Evolutionary conservation across 352 stramenopile genomes (phyloP), one percentile per base, ranked within the genome.

Genomic region (Phytophthora megakarya): DNA sequence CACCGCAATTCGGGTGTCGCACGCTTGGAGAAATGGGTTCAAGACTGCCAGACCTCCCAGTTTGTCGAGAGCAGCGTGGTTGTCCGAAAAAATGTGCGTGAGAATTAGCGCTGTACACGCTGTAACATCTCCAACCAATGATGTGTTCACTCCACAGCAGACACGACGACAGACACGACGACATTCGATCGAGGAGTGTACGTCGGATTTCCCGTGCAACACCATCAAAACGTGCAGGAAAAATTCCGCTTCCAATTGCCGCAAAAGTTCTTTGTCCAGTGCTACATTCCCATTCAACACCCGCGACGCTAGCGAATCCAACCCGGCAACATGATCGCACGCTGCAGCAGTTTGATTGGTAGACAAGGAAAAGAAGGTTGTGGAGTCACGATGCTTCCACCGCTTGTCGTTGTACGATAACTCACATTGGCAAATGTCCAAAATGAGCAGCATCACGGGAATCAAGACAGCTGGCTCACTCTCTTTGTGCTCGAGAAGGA

Each of bases 1-100:
- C 80, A 89, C 50, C 42, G 72, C 75, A 16, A 86, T 54, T 8
- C 77, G 77, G 4, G 73, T 79, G 43, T 89, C 75, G 35, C 70
- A 81, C 12, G 69, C 28, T 30, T 75, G 47, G 5, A 86, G 52
- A 28, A 81, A 68, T 10, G 67, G 63, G 0, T 61, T 35, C 37
- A 85, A 47, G 0, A 38, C 19, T 45, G 38, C 11, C 6, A 81
- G 38, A 3, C 62, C 68, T 35, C 56, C 61, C 8, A 49, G 26
- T 42, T 49, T 46, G 13, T 42, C 21, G 5, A 69, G 19, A 11
- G 37, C 45, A 9, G 22, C 21, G 10, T 67, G 19, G 22, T 66
- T 61, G 10, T 65, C 46, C 18, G 64, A 26, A 28, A 72, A 35
- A 5, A 55, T 54, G 3, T 70, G 23, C 1, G 46, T 55, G 25